Evolutionary conservation across 345 rosid species (phyloP).

Genomic region (Mercurialis annua): DNA sequence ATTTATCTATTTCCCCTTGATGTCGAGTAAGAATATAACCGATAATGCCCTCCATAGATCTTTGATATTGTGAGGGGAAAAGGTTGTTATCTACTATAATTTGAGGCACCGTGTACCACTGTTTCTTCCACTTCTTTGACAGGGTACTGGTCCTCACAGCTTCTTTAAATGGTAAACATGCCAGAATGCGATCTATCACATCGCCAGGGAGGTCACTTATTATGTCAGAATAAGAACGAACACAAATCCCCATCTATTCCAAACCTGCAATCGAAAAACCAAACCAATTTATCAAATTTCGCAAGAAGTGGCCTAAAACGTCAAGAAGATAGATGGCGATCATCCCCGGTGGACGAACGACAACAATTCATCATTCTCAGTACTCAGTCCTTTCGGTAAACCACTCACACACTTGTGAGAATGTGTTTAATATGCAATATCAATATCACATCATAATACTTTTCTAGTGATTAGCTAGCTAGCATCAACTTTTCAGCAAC

Average conservation of each 20-base stretch:
- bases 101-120: slow-evolving; percentile 8
- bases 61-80: neutral
- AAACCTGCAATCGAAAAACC: neutral
- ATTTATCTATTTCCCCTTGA: slow-evolving; percentile 12
- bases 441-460: no score
- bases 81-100: slow-evolving; percentile 3
- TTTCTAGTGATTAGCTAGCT: no score
- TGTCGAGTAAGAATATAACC: slow-evolving; percentile 10
- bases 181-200: slow-evolving; percentile 9
- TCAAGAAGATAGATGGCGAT: no score
- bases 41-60: slow-evolving; percentile 6
- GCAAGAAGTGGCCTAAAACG: no score
- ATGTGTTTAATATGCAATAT: no score
- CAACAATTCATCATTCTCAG: no score
- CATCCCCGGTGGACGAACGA: no score
- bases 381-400: no score
- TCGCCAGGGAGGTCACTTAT: slow-evolving; percentile 10
- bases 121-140: slow-evolving; percentile 11
- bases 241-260: neutral
- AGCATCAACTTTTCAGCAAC: no score
- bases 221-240: slow-evolving; percentile 6
- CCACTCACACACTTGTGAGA: no score
- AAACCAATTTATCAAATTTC: no score
- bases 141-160: slow-evolving; percentile 10
- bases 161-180: slow-evolving; percentile 10